phyloP scores from a whole-genome alignment of 495 filamentous ascomycete genomes.

The Ascodesmis nigricans region DNA sequence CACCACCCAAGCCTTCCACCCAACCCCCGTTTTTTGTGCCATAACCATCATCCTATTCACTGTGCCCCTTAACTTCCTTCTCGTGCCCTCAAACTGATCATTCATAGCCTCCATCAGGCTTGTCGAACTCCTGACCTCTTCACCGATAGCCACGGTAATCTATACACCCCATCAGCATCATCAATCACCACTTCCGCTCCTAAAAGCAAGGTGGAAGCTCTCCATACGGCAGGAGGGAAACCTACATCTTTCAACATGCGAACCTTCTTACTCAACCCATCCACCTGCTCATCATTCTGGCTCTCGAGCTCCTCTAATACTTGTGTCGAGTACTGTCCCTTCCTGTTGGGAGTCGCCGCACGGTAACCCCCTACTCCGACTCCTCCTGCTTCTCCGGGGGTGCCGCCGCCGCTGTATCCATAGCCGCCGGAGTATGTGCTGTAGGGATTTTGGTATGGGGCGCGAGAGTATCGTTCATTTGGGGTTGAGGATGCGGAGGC shows the following conservation, averaged over 20 bases:
- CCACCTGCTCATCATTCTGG: constrained; percentile 81
- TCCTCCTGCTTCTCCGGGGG: too few relatives aligned
- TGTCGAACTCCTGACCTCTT: constrained; percentile 75
- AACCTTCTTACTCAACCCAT: constrained; percentile 78
- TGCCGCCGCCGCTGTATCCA: too few relatives aligned
- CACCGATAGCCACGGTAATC: constrained; percentile 82
- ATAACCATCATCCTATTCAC: constrained; percentile 95
- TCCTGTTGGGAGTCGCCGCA: constrained; percentile 39
- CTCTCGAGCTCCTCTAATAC: constrained; percentile 84
- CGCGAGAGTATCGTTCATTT: too few relatives aligned
- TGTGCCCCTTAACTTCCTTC: constrained; percentile 57
- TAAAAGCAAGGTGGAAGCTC: background rate
- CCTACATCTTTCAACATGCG: constrained; percentile 75
- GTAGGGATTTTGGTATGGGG: too few relatives aligned
- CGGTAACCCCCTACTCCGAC: too few relatives aligned
- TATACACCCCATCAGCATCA: constrained; percentile 21
- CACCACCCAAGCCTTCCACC: constrained; percentile 77
- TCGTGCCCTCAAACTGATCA: constrained; percentile 68
- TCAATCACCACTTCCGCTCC: background rate
- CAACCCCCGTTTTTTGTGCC: constrained; percentile 79
- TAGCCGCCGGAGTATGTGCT: too few relatives aligned
- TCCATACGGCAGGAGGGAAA: constrained; percentile 12
- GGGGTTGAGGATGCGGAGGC: too few relatives aligned
- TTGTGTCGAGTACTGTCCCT: constrained; percentile 82
- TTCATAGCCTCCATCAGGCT: constrained; percentile 76